These are phyloP conservation scores for Ophiorrhiza pumila DNA, from an alignment of 257 asterid species.

Conservation along the genomic window DNA sequence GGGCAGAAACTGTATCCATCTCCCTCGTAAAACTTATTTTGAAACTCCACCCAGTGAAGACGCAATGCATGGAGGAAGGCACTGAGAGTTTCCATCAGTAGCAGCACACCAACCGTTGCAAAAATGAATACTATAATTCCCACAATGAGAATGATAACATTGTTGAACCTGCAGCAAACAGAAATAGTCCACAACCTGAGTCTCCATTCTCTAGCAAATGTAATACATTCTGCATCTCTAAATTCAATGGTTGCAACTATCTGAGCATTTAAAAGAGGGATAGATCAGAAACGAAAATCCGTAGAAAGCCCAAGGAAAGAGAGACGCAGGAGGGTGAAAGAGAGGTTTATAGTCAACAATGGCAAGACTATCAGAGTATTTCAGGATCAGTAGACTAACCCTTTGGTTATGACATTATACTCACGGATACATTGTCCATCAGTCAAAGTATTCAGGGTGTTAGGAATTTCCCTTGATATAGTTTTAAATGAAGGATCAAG, in stretches of 20 bases:
- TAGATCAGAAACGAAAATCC: too few species aligned
- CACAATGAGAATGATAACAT: conserved; percentile 55
- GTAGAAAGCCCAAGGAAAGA: not conserved
- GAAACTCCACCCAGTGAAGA: conserved; percentile 98
- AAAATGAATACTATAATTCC: conserved; percentile 70
- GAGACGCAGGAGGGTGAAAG: not conserved
- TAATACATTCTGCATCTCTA: not conserved
- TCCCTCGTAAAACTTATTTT: conserved; percentile 93
- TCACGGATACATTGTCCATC: too few species aligned
- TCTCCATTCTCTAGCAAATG: not conserved
- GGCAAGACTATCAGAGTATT: not conserved
- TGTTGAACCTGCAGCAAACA: conserved; percentile 65
- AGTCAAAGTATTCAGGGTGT: too few species aligned
- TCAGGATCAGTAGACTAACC: not conserved
- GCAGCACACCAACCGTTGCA: conserved; percentile 89
- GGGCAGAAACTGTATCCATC: conserved; percentile 93
- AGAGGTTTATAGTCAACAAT: not conserved
- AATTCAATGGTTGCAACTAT: too few species aligned
- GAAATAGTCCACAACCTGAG: not conserved
- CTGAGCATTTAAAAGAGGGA: too few species aligned
- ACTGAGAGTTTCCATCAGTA: conserved; percentile 97
- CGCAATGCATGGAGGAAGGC: conserved; percentile 96
- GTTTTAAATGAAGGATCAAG: too few species aligned
- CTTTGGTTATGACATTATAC: too few species aligned
- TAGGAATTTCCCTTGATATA: too few species aligned